These are phyloP conservation scores for Diplodia intermedia DNA, from an alignment of 2,329 filamentous ascomycete species.

Conservation along the genomic window DNA sequence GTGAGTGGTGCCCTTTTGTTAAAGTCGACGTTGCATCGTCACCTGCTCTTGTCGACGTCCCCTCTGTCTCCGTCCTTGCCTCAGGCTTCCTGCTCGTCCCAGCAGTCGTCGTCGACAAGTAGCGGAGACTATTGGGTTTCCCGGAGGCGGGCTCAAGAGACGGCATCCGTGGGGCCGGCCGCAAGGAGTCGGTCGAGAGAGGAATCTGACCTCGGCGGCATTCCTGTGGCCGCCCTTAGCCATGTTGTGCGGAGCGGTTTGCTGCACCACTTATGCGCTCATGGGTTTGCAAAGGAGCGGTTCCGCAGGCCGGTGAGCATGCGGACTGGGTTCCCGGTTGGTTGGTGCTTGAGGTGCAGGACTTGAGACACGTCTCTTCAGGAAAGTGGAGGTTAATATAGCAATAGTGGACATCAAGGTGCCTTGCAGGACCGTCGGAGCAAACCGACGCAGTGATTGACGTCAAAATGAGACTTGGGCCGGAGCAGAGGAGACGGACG, in stretches of 20 bases:
- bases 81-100: neutral
- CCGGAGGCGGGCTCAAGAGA: neutral
- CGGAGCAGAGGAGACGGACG: neutral
- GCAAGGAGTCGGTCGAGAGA: conserved; percentile 10
- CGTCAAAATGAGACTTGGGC: neutral
- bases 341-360: too few relatives aligned
- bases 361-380: neutral
- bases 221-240: neutral
- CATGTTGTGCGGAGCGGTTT: neutral
- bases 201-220: conserved; percentile 12
- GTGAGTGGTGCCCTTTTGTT: neutral
- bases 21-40: neutral
- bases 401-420: neutral
- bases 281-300: neutral
- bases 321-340: too few relatives aligned
- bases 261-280: neutral
- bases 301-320: too few relatives aligned
- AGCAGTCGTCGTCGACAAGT: too few relatives aligned
- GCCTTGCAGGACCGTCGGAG: neutral
- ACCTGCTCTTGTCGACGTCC: neutral
- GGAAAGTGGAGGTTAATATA: neutral
- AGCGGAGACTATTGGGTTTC: neutral
- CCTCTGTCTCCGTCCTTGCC: neutral
- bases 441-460: neutral
- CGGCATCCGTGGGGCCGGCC: neutral